Base-by-base conservation (phyloP, 2,329 filamentous ascomycete genomes). In the Ceratocystis lukuohia region DNA sequence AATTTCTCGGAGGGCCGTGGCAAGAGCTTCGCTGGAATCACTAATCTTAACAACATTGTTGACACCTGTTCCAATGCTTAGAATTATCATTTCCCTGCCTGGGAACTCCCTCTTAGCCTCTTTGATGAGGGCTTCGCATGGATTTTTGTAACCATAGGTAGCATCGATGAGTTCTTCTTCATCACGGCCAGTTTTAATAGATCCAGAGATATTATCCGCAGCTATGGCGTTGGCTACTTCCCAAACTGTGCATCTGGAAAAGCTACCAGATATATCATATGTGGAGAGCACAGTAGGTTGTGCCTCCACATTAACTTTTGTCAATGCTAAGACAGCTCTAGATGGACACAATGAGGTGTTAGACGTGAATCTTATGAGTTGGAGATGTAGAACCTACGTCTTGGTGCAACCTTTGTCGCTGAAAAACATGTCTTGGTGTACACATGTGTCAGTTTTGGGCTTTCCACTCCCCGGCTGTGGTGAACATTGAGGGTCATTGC, bases 91-190 rank as follows among this genome's bases (percentile, higher is more conserved):
- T 33, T 33, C 69, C 28, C 46, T 65, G 46, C 10, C 59, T 10
- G 71, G 72, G 53, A 72, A 74, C 56, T 70, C 67, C 1, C 46
- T 48, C 56, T 67, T 44, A 5, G 74, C 74, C 64, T 74, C 73
- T 3, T 69, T 62, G 8, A 74, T 70, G 15, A 75, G 68, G 1
- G 72, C 68, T 22, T 73, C 69, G 61, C 70, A 71, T 25, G 73
- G 73, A 59, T 75, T 75, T 64, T 75, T 75, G 46, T 72, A 69
- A 28, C 72, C 72, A 20, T 74, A 70, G 0, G 69, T 73, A 2
- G 71, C 72, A 61, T 74, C 73, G 28, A 75, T 68, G 44, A 72
- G 74, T 28, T 28, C 3, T 1, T 72, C 66, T 5, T 65, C 67
- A 15, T 73, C 70, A 8, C 71, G 69, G 30, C 72, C 72, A 8